A percentile compares a stretch with the other conserved stretches of the same genome.
Conservation (phyloP, 768 basidiomycete genomes). For the Calocybe indica region DNA sequence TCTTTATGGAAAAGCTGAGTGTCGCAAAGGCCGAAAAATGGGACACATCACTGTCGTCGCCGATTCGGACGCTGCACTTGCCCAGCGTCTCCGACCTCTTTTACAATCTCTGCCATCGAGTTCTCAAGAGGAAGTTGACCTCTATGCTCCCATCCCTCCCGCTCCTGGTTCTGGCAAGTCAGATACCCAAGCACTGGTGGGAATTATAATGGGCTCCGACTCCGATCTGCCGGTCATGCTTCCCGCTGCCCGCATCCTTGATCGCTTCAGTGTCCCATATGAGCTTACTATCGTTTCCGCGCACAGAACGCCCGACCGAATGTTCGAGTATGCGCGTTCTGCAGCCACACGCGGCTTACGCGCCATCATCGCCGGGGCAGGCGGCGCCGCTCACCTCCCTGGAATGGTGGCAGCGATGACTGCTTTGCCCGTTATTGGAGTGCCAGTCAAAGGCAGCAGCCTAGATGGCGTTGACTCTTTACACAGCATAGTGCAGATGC, state of each 20-base stretch:
- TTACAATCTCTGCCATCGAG: constrained; percentile 57
- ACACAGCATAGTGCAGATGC: constrained; percentile 99
- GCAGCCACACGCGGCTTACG: constrained; percentile 64
- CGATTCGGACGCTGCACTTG: constrained; percentile 69
- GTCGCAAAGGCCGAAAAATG: constrained; percentile 92
- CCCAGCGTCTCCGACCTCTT: constrained; percentile 64
- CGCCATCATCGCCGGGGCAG: constrained; percentile 89
- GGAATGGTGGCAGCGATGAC: constrained; percentile 99
- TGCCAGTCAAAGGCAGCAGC: constrained; percentile 92
- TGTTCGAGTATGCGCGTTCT: constrained; percentile 75
- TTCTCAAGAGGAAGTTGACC: constrained; percentile 40
- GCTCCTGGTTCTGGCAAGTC: constrained; percentile 46
- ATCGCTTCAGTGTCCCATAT: constrained; percentile 79
- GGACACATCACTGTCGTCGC: constrained; percentile 93
- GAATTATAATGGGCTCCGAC: constrained; percentile 98
- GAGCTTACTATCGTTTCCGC: constrained; percentile 96
- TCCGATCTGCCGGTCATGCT: constrained; percentile 95
- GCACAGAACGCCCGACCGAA: constrained; percentile 86
- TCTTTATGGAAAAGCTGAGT: constrained; percentile 91
- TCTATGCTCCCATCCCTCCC: constrained; percentile 44
- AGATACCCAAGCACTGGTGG: constrained; percentile 70
- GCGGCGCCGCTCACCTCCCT: constrained; percentile 97
- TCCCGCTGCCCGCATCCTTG: constrained; percentile 79
- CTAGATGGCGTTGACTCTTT: constrained; percentile 97
- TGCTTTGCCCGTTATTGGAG: constrained; percentile 86